Percentiles rank a stretch among this genome's conserved stretches.
phyloP scores from a whole-genome alignment of 1,284 basidiomycete genomes.

The Phaffia rhodozyma region DNA sequence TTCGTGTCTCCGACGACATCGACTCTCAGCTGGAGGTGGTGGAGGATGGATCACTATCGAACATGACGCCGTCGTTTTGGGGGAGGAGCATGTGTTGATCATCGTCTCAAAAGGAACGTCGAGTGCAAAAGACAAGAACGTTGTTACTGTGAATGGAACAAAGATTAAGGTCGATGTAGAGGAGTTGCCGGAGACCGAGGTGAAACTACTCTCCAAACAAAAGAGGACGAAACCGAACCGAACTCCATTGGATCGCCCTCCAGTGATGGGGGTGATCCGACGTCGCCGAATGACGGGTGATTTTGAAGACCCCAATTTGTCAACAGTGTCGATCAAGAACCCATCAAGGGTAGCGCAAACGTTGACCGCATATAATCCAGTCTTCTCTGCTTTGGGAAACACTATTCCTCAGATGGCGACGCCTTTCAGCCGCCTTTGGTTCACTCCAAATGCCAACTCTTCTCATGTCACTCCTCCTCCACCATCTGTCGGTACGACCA shows the following conservation, averaged over 20 bases:
- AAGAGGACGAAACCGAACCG: slow-evolving; percentile 78
- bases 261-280: slow-evolving; percentile 60
- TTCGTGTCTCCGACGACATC: slow-evolving; percentile 73
- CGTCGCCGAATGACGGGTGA: slow-evolving; percentile 35
- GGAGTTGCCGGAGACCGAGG: slow-evolving; percentile 77
- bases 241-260: slow-evolving; percentile 83
- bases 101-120: slow-evolving; percentile 58
- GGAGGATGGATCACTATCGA: slow-evolving; percentile 93
- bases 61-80: slow-evolving; percentile 66
- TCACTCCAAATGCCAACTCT: slow-evolving; percentile 47
- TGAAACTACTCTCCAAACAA: slow-evolving; percentile 65
- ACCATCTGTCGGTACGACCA: not conserved
- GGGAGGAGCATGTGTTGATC: slow-evolving; percentile 59
- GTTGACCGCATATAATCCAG: slow-evolving; percentile 18
- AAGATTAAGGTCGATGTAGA: slow-evolving; percentile 79
- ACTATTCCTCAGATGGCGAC: not conserved
- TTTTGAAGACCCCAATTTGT: not conserved
- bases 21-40: slow-evolving; percentile 74
- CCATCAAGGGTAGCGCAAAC: slow-evolving; percentile 29
- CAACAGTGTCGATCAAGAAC: slow-evolving; percentile 3
- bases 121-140: slow-evolving; percentile 50
- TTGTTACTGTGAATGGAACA: slow-evolving; percentile 81
- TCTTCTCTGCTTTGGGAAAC: slow-evolving; percentile 6
- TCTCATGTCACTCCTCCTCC: slow-evolving; percentile 34
- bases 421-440: slow-evolving; percentile 2